phyloP scores from a whole-genome alignment of 495 filamentous ascomycete genomes.

The Cenococcum geophilum region DNA sequence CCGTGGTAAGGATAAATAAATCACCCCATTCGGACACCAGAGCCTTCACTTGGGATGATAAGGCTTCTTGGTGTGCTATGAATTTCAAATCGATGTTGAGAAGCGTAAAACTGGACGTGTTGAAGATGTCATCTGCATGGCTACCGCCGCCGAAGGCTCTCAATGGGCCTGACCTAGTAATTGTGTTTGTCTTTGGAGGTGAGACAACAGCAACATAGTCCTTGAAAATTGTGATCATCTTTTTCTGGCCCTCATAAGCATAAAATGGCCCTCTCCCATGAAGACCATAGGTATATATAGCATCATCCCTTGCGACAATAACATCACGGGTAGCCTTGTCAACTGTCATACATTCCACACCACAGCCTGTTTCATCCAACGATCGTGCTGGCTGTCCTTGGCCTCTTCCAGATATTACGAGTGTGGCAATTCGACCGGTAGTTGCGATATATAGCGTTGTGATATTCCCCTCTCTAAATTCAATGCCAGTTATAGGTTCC shows the following conservation, averaged over 20 bases:
- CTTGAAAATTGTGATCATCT: constrained; percentile 68
- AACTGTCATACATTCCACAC: constrained; percentile 84
- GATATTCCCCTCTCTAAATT: constrained; percentile 59
- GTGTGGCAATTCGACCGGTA: constrained; percentile 77
- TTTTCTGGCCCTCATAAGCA: constrained; percentile 86
- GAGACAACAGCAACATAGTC: constrained; percentile 86
- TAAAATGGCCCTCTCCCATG: constrained; percentile 81
- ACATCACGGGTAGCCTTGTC: constrained; percentile 75
- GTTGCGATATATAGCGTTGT: constrained; percentile 89
- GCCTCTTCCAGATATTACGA: constrained; percentile 77
- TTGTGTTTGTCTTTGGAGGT: constrained; percentile 60
- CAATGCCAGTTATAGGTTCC: constrained; percentile 88
- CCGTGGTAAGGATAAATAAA: constrained; percentile 76
- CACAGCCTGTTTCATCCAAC: constrained; percentile 84
- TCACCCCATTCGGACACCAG: constrained; percentile 89
- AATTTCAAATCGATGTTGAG: constrained; percentile 87
- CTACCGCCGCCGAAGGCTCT: constrained; percentile 57
- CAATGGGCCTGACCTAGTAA: constrained; percentile 46
- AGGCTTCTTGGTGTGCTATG: constrained; percentile 79
- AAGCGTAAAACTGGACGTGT: constrained; percentile 76
- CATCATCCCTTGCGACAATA: constrained; percentile 86
- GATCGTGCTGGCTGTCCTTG: constrained; percentile 84
- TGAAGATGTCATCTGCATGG: constrained; percentile 68
- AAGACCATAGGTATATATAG: constrained; percentile 83
- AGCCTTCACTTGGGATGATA: constrained; percentile 69